Conservation (phyloP, 164 flowering plant genomes). For the Hamamelis virginiana region DNA sequence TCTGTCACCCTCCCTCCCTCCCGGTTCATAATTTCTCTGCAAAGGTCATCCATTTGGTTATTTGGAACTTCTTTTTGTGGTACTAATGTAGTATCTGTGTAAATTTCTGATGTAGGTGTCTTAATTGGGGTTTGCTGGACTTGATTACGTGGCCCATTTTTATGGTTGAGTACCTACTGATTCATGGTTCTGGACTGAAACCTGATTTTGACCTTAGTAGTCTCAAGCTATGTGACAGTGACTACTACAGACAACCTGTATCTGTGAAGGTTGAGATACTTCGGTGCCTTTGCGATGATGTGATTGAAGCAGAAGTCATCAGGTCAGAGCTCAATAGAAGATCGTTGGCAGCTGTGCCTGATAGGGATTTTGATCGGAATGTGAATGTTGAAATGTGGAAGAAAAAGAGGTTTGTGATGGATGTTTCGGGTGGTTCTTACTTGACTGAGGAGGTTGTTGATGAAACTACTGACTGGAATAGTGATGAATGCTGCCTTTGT, state of each 20-base stretch:
- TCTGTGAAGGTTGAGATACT: slow-evolving; percentile 70
- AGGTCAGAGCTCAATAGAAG: slow-evolving; percentile 76
- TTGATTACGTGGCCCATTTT: slow-evolving; percentile 85
- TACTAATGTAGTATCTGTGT: slow-evolving; percentile 12
- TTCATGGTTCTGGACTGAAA: slow-evolving; percentile 49
- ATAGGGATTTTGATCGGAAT: slow-evolving; percentile 43
- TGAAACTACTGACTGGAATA: slow-evolving; percentile 65
- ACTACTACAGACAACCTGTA: slow-evolving; percentile 65
- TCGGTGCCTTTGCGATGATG: slow-evolving; percentile 79
- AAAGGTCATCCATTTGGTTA: background rate
- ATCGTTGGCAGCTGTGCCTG: slow-evolving; percentile 41
- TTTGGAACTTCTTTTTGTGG: background rate
- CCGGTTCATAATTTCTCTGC: background rate
- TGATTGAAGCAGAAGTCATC: slow-evolving; percentile 65
- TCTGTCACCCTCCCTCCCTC: background rate
- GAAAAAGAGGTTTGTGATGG: slow-evolving; percentile 47
- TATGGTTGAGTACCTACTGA: slow-evolving; percentile 66
- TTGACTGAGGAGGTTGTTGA: slow-evolving; percentile 45
- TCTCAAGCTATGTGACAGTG: slow-evolving; percentile 51
- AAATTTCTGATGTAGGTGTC: slow-evolving; percentile 50
- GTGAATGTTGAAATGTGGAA: slow-evolving; percentile 28
- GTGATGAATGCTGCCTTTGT: slow-evolving; percentile 96
- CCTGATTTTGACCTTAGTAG: slow-evolving; percentile 44
- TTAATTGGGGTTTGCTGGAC: slow-evolving; percentile 87
- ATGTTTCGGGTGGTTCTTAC: slow-evolving; percentile 41